Evolutionary conservation across 2,329 filamentous ascomycete species (phyloP).

Genomic region (Sporothrix protearum): DNA sequence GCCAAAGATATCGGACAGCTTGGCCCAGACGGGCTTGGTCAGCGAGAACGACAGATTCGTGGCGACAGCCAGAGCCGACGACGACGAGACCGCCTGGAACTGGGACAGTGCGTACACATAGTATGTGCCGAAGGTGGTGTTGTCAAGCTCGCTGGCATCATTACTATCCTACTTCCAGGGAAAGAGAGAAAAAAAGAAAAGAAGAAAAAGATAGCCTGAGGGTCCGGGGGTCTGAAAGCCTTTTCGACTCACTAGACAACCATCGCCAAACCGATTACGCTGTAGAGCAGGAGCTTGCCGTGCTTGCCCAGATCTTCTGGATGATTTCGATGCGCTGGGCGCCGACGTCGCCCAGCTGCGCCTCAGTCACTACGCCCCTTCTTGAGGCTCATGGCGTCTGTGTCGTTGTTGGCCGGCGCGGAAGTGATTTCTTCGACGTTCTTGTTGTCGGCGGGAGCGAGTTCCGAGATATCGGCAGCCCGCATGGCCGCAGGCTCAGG

Average conservation of each 20-base stretch:
- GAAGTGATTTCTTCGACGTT: constrained; percentile 10
- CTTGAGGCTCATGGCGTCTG: constrained; percentile 17
- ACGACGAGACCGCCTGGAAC: constrained; percentile 34
- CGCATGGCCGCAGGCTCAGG: constrained; percentile 7
- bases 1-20: constrained; percentile 59
- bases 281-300: constrained; percentile 21
- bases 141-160: constrained; percentile 31
- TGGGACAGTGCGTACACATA: constrained; percentile 37
- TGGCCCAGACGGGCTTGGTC: constrained; percentile 58
- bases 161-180: neutral
- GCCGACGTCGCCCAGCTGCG: constrained; percentile 18
- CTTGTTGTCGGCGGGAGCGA: neutral
- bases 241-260: constrained; percentile 8
- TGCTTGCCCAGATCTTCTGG: constrained; percentile 24
- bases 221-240: too few relatives aligned
- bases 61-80: constrained; percentile 35
- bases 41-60: constrained; percentile 45
- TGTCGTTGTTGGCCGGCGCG: neutral
- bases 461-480: constrained; percentile 1
- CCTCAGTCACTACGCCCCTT: constrained; percentile 19
- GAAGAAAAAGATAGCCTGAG: too few relatives aligned
- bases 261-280: constrained; percentile 17
- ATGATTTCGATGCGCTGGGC: constrained; percentile 23
- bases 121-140: constrained; percentile 33
- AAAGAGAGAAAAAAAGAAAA: too few relatives aligned